These are phyloP conservation scores for Zygoascus biomembranicola DNA, from an alignment of 805 yeast genomes.

Conservation along the genomic window DNA sequence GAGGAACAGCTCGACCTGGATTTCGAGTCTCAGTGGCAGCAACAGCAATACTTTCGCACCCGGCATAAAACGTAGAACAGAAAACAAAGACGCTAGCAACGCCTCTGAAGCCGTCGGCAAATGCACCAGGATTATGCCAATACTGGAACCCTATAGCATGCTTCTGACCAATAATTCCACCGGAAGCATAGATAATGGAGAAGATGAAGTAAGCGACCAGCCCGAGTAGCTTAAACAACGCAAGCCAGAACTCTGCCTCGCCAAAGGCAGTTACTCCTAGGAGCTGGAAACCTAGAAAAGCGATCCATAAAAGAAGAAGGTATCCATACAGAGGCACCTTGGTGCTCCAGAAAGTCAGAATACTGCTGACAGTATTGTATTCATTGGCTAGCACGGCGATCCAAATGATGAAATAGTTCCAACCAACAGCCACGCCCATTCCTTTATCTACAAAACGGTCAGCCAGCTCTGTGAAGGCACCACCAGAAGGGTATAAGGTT, in stretches of 20 bases:
- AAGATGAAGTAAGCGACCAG: slow-evolving; percentile 49
- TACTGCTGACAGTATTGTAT: slow-evolving; percentile 39
- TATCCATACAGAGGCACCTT: slow-evolving; percentile 40
- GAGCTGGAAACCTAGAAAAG: slow-evolving; percentile 38
- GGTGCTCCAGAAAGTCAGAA: slow-evolving; percentile 39
- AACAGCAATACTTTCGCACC: slow-evolving; percentile 53
- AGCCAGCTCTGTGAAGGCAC: slow-evolving; percentile 42
- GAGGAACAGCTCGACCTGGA: slow-evolving; percentile 53
- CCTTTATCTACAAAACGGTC: slow-evolving; percentile 40
- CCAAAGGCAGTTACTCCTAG: slow-evolving; percentile 50
- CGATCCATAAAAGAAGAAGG: slow-evolving; percentile 44
- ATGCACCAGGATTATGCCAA: slow-evolving; percentile 49
- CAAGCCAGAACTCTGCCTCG: slow-evolving; percentile 55
- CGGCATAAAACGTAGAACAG: slow-evolving; percentile 53
- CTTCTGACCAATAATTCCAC: slow-evolving; percentile 43
- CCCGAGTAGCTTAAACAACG: slow-evolving; percentile 48
- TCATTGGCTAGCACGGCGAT: slow-evolving; percentile 42
- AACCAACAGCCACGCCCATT: slow-evolving; percentile 41
- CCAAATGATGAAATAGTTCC: slow-evolving; percentile 44
- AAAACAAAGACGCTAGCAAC: slow-evolving; percentile 47
- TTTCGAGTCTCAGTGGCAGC: slow-evolving; percentile 57
- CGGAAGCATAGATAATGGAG: slow-evolving; percentile 47
- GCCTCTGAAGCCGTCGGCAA: slow-evolving; percentile 39
- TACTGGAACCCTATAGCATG: slow-evolving; percentile 51
- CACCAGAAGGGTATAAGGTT: slow-evolving; percentile 45